Evolutionary conservation across 202 grass and related monocot species (phyloP).

Genomic region (Panicum hallii): DNA sequence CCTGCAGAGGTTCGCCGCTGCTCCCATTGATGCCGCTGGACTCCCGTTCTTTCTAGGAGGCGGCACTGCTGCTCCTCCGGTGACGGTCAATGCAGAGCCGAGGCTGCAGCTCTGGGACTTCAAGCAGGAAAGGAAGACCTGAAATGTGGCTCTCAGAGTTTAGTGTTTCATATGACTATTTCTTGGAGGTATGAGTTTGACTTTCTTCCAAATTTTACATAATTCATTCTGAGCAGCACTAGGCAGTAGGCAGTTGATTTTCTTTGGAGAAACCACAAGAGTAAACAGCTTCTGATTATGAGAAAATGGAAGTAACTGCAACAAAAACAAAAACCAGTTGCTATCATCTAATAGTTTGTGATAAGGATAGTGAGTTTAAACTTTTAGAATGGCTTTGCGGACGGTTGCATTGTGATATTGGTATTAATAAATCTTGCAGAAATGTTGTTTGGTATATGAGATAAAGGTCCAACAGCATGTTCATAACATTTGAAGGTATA

Average conservation of each 20-base stretch:
- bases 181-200: slow-evolving; percentile 37
- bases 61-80: slow-evolving; percentile 32
- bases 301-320: not conserved
- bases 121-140: slow-evolving; percentile 55
- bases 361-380: not conserved
- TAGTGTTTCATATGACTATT: not conserved
- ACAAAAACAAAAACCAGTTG: not conserved
- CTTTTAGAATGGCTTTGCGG: not conserved
- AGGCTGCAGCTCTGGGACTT: slow-evolving; percentile 66
- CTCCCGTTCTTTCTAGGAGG: slow-evolving; percentile 60
- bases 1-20: slow-evolving; percentile 50
- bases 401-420: not conserved
- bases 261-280: not conserved
- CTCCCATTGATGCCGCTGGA: slow-evolving; percentile 42
- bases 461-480: not conserved
- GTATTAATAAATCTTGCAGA: not conserved
- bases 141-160: slow-evolving; percentile 10
- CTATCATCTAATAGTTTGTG: not conserved
- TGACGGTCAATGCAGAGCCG: slow-evolving; percentile 20
- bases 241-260: not conserved
- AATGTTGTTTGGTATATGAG: not conserved
- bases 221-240: not conserved
- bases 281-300: not conserved
- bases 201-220: not conserved
- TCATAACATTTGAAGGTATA: not conserved